phyloP scores from a whole-genome alignment of 2,329 filamentous ascomycete species.

The Ustilaginoidea virens region DNA sequence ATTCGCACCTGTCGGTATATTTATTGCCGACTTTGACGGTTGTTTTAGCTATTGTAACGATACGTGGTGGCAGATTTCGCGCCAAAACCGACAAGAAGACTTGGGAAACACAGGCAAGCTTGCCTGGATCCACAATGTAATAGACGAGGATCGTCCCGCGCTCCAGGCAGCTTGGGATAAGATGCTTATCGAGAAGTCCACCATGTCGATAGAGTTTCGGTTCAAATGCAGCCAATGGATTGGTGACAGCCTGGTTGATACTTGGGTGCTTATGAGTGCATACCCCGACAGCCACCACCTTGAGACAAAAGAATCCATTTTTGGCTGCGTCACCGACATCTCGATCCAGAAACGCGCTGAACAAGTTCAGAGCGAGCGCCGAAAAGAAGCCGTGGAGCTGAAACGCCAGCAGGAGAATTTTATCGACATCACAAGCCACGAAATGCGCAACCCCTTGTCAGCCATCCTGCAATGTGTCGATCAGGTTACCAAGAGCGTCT shows the following conservation, averaged over 20 bases:
- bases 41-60: conserved; percentile 47
- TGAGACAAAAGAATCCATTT: conserved; percentile 55
- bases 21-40: conserved; percentile 58
- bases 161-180: conserved; percentile 44
- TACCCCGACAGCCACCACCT: conserved; percentile 53
- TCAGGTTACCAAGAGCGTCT: conserved; percentile 43
- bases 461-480: conserved; percentile 64
- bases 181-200: conserved; percentile 37
- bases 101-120: conserved; percentile 28
- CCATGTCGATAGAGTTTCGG: conserved; percentile 56
- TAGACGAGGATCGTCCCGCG: conserved; percentile 44
- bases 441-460: conserved; percentile 61
- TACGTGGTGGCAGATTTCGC: conserved; percentile 57
- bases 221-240: conserved; percentile 54
- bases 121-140: conserved; percentile 57
- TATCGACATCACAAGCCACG: conserved; percentile 58
- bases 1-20: conserved; percentile 69
- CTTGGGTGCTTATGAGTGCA: conserved; percentile 63
- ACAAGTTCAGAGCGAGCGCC: conserved; percentile 33
- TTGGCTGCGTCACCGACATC: conserved; percentile 72
- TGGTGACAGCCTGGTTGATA: conserved; percentile 45
- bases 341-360: conserved; percentile 75
- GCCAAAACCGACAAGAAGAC: conserved; percentile 41
- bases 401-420: conserved; percentile 59
- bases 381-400: conserved; percentile 65